Percentiles rank a stretch among this genome's conserved stretches.
These are phyloP conservation scores for Excoecaria agallocha DNA, from an alignment of 345 rosid genomes.

Conservation along the genomic window DNA sequence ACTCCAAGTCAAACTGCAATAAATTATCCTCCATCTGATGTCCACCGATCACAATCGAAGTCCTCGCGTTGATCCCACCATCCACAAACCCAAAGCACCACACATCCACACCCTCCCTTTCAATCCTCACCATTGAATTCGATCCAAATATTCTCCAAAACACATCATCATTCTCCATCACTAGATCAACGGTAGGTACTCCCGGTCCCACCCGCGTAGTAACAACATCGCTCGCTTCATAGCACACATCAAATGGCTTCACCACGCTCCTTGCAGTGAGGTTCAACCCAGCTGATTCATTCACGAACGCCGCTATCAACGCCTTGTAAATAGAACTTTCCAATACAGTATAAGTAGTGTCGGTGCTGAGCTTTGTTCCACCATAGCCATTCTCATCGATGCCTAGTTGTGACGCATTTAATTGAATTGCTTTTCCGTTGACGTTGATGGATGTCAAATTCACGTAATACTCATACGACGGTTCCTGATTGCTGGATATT, in stretches of 20 bases:
- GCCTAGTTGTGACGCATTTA: background rate
- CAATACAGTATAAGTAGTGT: constrained; percentile 8
- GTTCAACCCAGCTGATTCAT: constrained; percentile 16
- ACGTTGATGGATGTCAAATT: constrained; percentile 11
- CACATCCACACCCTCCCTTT: constrained; percentile 12
- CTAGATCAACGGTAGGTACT: constrained; percentile 30
- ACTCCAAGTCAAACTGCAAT: constrained; percentile 16
- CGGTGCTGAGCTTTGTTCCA: constrained; percentile 25
- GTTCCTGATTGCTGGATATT: constrained; percentile 18
- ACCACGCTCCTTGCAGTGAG: constrained; percentile 1
- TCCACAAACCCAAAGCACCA: constrained; percentile 42
- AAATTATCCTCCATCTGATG: constrained; percentile 27
- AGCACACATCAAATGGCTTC: constrained; percentile 34
- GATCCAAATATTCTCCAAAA: constrained; percentile 35
- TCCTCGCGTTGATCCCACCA: constrained; percentile 28
- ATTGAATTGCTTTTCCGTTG: constrained; percentile 12
- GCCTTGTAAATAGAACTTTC: constrained; percentile 19
- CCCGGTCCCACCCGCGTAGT: constrained; percentile 18
- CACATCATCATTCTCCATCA: constrained; percentile 25
- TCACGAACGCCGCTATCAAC: constrained; percentile 5
- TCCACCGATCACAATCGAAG: constrained; percentile 21
- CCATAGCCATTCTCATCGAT: constrained; percentile 17
- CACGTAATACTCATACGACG: constrained; percentile 25
- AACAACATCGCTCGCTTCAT: constrained; percentile 7
- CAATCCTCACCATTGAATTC: constrained; percentile 34